Evolutionary conservation across 805 yeast species (phyloP).

Genomic region (Cyberlindnera misumaiensis): DNA sequence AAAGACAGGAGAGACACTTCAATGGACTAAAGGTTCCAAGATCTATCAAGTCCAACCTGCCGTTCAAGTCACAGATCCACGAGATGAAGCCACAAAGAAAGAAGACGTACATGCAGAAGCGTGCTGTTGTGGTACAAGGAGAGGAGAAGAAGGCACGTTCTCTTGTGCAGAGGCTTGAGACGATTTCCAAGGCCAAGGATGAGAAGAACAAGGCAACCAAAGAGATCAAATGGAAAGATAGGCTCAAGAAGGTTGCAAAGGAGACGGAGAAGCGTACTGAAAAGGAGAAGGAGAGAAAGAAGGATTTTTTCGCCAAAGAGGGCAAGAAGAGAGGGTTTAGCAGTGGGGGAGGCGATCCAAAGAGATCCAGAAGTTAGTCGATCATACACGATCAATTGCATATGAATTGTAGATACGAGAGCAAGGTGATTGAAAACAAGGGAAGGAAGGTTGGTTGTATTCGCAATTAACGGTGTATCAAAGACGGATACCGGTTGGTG

Average conservation of each 20-base stretch:
- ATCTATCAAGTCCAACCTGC: conserved; percentile 66
- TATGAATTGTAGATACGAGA: too few species aligned
- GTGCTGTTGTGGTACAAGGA: conserved; percentile 90
- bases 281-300: conserved; percentile 78
- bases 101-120: conserved; percentile 73
- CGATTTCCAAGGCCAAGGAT: conserved; percentile 81
- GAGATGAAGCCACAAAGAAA: conserved; percentile 84
- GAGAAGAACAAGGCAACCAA: conserved; percentile 68
- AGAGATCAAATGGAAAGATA: conserved; percentile 65
- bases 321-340: conserved; percentile 53
- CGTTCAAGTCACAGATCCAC: conserved; percentile 87
- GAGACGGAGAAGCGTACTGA: conserved; percentile 62
- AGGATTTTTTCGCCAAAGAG: conserved; percentile 71
- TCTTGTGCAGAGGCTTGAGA: conserved; percentile 78
- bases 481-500: not conserved
- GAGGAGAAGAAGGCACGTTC: conserved; percentile 92
- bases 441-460: too few species aligned
- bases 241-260: conserved; percentile 70
- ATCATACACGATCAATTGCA: not conserved
- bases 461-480: not conserved
- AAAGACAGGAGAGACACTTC: conserved; percentile 78
- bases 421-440: too few species aligned
- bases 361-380: conserved; percentile 21
- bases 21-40: conserved; percentile 85
- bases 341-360: conserved; percentile 23